Percentiles rank a stretch among this genome's conserved stretches.
Conservation (phyloP, 331 rosid species). For the Acacia concinna region DNA sequence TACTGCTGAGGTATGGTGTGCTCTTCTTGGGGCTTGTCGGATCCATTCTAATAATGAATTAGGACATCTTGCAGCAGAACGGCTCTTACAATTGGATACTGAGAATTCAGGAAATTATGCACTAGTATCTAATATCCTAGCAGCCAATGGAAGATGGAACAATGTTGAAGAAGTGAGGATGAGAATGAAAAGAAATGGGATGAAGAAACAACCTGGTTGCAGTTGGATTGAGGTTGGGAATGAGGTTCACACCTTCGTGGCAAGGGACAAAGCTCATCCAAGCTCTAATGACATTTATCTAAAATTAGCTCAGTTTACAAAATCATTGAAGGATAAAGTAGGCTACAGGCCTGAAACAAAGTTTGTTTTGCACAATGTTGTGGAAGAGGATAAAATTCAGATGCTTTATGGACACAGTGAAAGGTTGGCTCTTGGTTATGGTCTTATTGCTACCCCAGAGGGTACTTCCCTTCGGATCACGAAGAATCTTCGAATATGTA, state of each 20-base stretch:
- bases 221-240: constrained; percentile 78
- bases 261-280: constrained; percentile 81
- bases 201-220: constrained; percentile 80
- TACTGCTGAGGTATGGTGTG: constrained; percentile 81
- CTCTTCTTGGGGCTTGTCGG: constrained; percentile 76
- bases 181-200: constrained; percentile 68
- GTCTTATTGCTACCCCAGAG: constrained; percentile 51
- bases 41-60: constrained; percentile 68
- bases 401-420: constrained; percentile 76
- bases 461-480: constrained; percentile 55
- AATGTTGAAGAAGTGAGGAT: constrained; percentile 67
- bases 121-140: constrained; percentile 64
- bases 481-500: constrained; percentile 72
- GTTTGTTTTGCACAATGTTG: constrained; percentile 66
- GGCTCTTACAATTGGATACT: constrained; percentile 58
- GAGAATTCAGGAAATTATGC: constrained; percentile 74
- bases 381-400: constrained; percentile 61
- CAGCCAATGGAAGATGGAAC: constrained; percentile 70
- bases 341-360: constrained; percentile 67
- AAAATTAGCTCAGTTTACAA: constrained; percentile 55
- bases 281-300: constrained; percentile 46
- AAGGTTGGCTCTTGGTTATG: constrained; percentile 76
- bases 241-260: constrained; percentile 61
- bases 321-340: constrained; percentile 46
- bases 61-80: constrained; percentile 62